Evolutionary conservation across 768 basidiomycete genomes (phyloP), one percentile per base, ranked within the genome.

Genomic region (Pulveroboletus sp.): DNA sequence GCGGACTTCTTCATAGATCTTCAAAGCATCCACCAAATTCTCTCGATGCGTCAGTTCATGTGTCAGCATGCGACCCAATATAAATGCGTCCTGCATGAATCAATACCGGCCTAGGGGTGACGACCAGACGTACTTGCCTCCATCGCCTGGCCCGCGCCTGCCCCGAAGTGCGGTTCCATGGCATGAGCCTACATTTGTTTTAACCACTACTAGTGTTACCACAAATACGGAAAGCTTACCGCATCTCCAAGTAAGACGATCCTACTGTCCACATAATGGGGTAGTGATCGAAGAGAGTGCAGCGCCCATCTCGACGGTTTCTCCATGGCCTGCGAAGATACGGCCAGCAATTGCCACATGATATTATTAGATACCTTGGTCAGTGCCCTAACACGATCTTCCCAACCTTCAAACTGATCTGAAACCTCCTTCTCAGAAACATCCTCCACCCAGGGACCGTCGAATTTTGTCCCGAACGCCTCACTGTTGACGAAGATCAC

Each of bases 231-330:
- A 32, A 8, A 23, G n/a, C 59, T 67, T 52, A 76, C 74, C 6
- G 80, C 72, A 51, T 81, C 80, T 20, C 79, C 80, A 3, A 76
- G 58, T 11, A 82, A 62, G 7, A 71, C 73, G 4, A 80, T 72
- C 4, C 64, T 61, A 12, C 68, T 71, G 17, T 59, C 57, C 2
- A 70, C 71, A 51, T 69, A 78, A 7, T 63, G 62, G 0, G 71
- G 67, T 13, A 81, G 58, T 6, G 68, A 67, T 6, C 62, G 63
- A n/a, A 81, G 53, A 17, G 59, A 58, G 50, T 76, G 71, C 4
- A 80, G 57, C 4, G 71, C 71, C 76, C 78, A 80, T 55, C 65
- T 69, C 16, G 64, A 71, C 2, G 73, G 68, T 9, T 55, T 58
- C 22, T 68, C 60, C 19, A 71, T 58, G 46, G 67, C 69, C 73